Percentiles rank a stretch among this genome's conserved stretches.
phyloP scores from a whole-genome alignment of 257 asterid genomes.

The Jacaranda mimosifolia region DNA sequence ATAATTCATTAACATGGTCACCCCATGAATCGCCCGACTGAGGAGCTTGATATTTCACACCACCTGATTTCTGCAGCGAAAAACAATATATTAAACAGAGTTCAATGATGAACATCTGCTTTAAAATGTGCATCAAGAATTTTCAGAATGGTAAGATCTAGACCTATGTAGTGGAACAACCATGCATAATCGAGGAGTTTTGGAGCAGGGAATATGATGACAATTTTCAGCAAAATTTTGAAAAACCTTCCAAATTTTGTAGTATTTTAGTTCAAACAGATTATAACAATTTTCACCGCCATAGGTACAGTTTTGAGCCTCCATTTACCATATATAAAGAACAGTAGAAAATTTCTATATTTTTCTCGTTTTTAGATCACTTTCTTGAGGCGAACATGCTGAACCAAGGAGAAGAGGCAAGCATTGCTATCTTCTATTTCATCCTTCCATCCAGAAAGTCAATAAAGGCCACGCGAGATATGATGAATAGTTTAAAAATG shows the following conservation, averaged over 20 bases:
- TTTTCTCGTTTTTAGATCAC: not conserved
- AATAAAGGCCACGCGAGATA: not conserved
- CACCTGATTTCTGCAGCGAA: constrained; percentile 71
- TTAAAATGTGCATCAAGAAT: constrained; percentile 16
- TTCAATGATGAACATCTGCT: not conserved
- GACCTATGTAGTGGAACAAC: constrained; percentile 30
- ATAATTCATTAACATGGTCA: constrained; percentile 51
- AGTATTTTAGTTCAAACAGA: not conserved
- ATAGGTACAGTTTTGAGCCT: constrained; percentile 11
- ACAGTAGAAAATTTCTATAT: not conserved
- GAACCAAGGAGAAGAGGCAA: not conserved
- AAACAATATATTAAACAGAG: constrained; percentile 16
- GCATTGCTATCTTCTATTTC: not conserved
- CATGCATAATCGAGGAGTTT: constrained; percentile 20
- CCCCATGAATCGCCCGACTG: constrained; percentile 56
- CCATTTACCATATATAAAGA: constrained; percentile 11
- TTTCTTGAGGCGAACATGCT: constrained; percentile 4
- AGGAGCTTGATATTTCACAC: constrained; percentile 54
- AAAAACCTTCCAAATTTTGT: constrained; percentile 13
- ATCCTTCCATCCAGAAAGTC: not conserved
- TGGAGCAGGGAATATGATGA: constrained; percentile 10
- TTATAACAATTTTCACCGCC: not conserved
- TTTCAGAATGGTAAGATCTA: not conserved
- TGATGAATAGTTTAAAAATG: not conserved
- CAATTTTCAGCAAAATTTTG: constrained; percentile 7